Evolutionary conservation across 768 basidiomycete genomes (phyloP).

Genomic region (Xerocomus brunneocitrinus): DNA sequence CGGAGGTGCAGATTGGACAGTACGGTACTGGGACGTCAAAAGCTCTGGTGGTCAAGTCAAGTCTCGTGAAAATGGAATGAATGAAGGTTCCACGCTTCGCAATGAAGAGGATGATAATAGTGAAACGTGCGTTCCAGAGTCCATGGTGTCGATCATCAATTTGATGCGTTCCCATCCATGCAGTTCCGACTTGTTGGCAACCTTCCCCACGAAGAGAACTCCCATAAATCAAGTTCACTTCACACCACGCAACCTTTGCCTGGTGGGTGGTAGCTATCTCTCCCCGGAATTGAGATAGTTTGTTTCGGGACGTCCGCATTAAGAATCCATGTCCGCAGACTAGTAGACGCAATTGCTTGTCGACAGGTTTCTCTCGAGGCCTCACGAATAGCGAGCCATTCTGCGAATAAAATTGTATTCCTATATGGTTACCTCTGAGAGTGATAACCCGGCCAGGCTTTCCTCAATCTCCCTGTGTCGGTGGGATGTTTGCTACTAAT

Average conservation of each 20-base stretch:
- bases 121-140: constrained; percentile 60
- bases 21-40: constrained; percentile 98
- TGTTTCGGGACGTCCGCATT: background rate
- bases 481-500: background rate
- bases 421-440: background rate
- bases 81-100: constrained; percentile 30
- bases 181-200: constrained; percentile 82
- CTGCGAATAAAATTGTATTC: background rate
- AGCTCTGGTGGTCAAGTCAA: constrained; percentile 63
- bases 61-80: constrained; percentile 50
- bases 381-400: background rate
- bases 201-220: constrained; percentile 94
- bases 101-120: constrained; percentile 47
- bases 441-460: background rate
- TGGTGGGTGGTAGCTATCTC: constrained; percentile 76
- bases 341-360: background rate
- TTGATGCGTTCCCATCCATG: constrained; percentile 5
- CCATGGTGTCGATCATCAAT: background rate
- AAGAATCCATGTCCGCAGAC: background rate
- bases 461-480: too few species aligned
- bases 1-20: constrained; percentile 92
- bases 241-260: constrained; percentile 89
- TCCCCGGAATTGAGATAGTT: constrained; percentile 51
- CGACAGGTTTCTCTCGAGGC: background rate
- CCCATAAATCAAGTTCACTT: constrained; percentile 91